Evolutionary conservation across 2,329 filamentous ascomycete species (phyloP), one percentile per base, ranked within the genome.

Genomic region (Penicillium sp.): DNA sequence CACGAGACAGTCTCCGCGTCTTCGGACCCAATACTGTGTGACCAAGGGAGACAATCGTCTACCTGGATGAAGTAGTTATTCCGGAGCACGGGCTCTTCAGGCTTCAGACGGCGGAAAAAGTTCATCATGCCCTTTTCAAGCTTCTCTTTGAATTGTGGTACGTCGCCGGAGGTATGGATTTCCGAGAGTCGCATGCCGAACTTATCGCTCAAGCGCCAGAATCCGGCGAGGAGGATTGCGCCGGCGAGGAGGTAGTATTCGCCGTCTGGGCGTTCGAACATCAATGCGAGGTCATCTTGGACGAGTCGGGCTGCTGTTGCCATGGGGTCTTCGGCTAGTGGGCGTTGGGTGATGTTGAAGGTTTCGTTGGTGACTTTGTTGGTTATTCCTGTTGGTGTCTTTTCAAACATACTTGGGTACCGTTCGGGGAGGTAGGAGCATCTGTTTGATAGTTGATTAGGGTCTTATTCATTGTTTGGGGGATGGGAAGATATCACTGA

Each of bases 21-120:
- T 71, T 95, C 91, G 14, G 75, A 64, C 0, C 91, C 91, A 61
- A 95, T 92, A 64, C 85, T 90, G 65, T 80, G 76, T 55, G 87
- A 90, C 91, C 91, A 95, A 0, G 88, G 79, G 1, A 96, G 77
- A 5, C 81, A 74, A 52, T 92, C 89, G 67, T 95, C 91, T 1
- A 94, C 90, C 74, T 95, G 91, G 59, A 95, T 83, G 76, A 95
- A 95, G 74, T 94, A 95, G 69, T 94, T 93, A 69, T 92, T 91
- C 54, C 90, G 80, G 18, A 85, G 63, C 21, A 89, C 83, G 0
- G 86, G 81, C 40, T 85, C 83, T 37, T 91, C 86, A 1, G 88
- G 87, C 66, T 83, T 81, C 0, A 94, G 71, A 0, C 91, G 78
- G 0, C 83, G 79, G 76, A 95, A 94, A 77, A 95, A 92, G 69